phyloP scores from a whole-genome alignment of 2,329 filamentous ascomycete genomes.

The Metarhizium anisopliae region DNA sequence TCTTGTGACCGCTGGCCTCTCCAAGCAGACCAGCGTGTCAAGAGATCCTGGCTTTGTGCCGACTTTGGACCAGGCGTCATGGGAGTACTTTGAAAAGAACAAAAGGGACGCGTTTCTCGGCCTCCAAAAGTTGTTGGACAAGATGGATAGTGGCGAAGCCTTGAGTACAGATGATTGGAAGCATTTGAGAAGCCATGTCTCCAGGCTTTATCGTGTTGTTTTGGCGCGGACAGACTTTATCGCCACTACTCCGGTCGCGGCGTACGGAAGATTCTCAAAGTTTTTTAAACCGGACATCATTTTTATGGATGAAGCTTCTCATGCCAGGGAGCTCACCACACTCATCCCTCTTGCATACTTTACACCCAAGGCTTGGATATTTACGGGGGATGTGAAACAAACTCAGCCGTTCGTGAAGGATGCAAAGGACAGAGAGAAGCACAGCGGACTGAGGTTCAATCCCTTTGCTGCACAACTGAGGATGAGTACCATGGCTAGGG shows the following conservation, averaged over 20 bases:
- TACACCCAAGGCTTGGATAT: constrained; percentile 33
- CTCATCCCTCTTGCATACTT: constrained; percentile 36
- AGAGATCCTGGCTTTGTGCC: constrained; percentile 21
- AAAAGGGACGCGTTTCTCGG: constrained; percentile 20
- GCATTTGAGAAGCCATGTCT: constrained; percentile 21
- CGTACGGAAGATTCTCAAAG: constrained; percentile 25
- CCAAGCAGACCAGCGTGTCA: constrained; percentile 7
- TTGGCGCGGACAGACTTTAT: constrained; percentile 32
- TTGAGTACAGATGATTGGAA: constrained; percentile 19
- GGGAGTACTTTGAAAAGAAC: constrained; percentile 28
- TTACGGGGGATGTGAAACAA: constrained; percentile 36
- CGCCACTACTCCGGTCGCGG: constrained; percentile 36
- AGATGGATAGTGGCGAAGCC: constrained; percentile 18
- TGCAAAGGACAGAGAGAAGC: constrained; percentile 8
- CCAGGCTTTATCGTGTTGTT: constrained; percentile 28
- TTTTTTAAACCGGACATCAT: constrained; percentile 74
- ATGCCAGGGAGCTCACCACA: constrained; percentile 35
- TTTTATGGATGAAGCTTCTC: constrained; percentile 65
- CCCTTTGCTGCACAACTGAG: constrained; percentile 23
- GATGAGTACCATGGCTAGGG: constrained; percentile 30
- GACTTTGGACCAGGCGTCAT: constrained; percentile 33
- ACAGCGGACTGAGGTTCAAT: constrained; percentile 18
- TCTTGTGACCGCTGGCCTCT: constrained; percentile 17
- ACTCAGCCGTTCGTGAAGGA: constrained; percentile 33
- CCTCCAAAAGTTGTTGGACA: constrained; percentile 27